A percentile compares a stretch with the other conserved stretches of the same genome.
Conservation (phyloP, 2,329 filamentous ascomycete genomes). For the Penicillium psychrosexuale region DNA sequence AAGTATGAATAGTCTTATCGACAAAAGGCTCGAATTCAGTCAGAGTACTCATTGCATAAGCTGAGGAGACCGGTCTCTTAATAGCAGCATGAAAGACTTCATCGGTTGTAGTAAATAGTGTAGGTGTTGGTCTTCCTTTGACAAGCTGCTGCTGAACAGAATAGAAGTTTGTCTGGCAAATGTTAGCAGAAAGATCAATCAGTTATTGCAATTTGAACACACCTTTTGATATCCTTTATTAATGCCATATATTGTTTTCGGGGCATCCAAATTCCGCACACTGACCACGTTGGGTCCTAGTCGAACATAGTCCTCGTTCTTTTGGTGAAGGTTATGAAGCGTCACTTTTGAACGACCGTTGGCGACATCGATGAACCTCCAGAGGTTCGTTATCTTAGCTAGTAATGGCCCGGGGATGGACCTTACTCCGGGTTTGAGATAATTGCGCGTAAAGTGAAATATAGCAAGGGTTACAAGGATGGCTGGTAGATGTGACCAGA, state of each 20-base stretch:
- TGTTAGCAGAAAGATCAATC: background rate
- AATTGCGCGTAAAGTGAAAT: background rate
- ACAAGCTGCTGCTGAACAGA: constrained; percentile 21
- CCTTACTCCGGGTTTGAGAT: background rate
- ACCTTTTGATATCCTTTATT: constrained; percentile 17
- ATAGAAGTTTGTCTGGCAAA: constrained; percentile 16
- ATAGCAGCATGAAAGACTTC: constrained; percentile 43
- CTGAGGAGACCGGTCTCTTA: constrained; percentile 39
- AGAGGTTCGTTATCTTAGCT: background rate
- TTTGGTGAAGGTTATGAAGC: constrained; percentile 11
- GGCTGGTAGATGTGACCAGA: background rate
- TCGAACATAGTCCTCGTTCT: constrained; percentile 22
- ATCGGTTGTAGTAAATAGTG: constrained; percentile 21
- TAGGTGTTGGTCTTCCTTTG: constrained; percentile 20
- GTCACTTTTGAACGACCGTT: background rate
- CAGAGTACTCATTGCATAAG: constrained; percentile 44
- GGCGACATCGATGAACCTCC: background rate
- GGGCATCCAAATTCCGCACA: constrained; percentile 18
- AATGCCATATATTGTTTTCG: constrained; percentile 22
- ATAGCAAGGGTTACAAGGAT: background rate
- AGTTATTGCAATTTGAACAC: background rate
- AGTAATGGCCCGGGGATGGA: background rate
- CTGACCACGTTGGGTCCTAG: constrained; percentile 24
- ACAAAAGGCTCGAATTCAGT: constrained; percentile 41
- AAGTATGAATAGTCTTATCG: constrained; percentile 31